Evolutionary conservation across 768 basidiomycete species (phyloP), one percentile per base, ranked within the genome.

Genomic region (Phallus indusiatus): DNA sequence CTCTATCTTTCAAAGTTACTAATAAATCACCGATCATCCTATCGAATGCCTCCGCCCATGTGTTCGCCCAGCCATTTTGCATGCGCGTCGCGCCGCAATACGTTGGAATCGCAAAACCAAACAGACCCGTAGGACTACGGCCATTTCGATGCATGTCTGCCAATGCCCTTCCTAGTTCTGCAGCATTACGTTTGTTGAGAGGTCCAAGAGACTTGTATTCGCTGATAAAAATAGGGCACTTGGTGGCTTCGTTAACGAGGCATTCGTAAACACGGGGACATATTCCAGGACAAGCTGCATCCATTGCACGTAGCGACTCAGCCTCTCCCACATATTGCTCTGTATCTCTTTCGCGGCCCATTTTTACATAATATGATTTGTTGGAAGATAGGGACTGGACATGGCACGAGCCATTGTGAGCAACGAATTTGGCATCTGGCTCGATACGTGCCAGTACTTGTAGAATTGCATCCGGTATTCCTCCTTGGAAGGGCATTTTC

Each of bases 21-120:
- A 87, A 68, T 53, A 91, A 68, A 61, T 81, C 82, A 34, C 74
- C 75, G 33, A 89, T 76, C 76, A 87, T 78, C 14, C 75, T 73
- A 66, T 75, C 75, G 67, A 78, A 90, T 64, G 87, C 88, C 59
- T 78, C 73, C 53, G 84, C 81, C 89, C 89, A 91, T 1, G 74
- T 81, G 18, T 79, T 71, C 65, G 77, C 84, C 85, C 86, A 88
- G 5, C 87, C 88, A 63, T 89, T 89, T 47, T 77, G 74, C 59
- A 86, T 75, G 51, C 81, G 77, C 1, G 89, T 90, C 4, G 75
- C 75, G 6, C 89, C 89, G 62, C 89, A 91, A 66, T 81, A 90
- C 5, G 88, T 90, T 1, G 88, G 86, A 17, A 87, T 77, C 5
- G 72, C 71, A 66, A 90, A 90, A 2, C 89, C 89, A 67, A 82